A percentile compares a stretch with the other conserved stretches of the same genome.
Evolutionary conservation across 2,329 filamentous ascomycete genomes (phyloP).

Genomic region (Microsporum ferrugineum): DNA sequence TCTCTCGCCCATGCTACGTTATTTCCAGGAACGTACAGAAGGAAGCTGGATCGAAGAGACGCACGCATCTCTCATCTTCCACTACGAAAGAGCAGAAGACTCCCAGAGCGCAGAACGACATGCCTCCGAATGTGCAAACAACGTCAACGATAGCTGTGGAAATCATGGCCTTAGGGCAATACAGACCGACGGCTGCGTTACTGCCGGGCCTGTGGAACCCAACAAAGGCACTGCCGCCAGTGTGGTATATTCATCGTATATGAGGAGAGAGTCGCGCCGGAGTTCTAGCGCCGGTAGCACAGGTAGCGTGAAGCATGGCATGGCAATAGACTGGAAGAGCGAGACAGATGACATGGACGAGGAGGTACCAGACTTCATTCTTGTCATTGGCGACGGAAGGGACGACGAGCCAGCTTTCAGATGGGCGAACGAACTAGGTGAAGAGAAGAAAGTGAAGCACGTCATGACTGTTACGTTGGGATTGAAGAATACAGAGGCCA

Average conservation of each 20-base stretch:
- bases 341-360: slow-evolving; percentile 13
- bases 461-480: slow-evolving; percentile 81
- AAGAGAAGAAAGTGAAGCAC: slow-evolving; percentile 48
- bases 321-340: neutral
- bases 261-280: slow-evolving; percentile 38
- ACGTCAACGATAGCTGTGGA: slow-evolving; percentile 89
- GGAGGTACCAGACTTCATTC: slow-evolving; percentile 61
- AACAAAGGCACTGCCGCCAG: slow-evolving; percentile 77
- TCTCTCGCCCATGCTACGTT: slow-evolving; percentile 70
- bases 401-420: slow-evolving; percentile 90
- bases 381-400: slow-evolving; percentile 80
- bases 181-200: slow-evolving; percentile 64
- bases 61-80: slow-evolving; percentile 84
- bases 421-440: slow-evolving; percentile 73
- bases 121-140: slow-evolving; percentile 79
- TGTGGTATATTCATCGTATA: slow-evolving; percentile 56
- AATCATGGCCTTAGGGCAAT: slow-evolving; percentile 69
- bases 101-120: slow-evolving; percentile 62
- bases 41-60: slow-evolving; percentile 80
- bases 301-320: neutral
- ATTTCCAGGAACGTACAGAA: slow-evolving; percentile 81
- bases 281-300: neutral
- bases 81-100: slow-evolving; percentile 75
- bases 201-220: slow-evolving; percentile 76
- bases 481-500: slow-evolving; percentile 76